Evolutionary conservation across 2,329 filamentous ascomycete genomes (phyloP).

Genomic region (Scedosporium dehoogii): DNA sequence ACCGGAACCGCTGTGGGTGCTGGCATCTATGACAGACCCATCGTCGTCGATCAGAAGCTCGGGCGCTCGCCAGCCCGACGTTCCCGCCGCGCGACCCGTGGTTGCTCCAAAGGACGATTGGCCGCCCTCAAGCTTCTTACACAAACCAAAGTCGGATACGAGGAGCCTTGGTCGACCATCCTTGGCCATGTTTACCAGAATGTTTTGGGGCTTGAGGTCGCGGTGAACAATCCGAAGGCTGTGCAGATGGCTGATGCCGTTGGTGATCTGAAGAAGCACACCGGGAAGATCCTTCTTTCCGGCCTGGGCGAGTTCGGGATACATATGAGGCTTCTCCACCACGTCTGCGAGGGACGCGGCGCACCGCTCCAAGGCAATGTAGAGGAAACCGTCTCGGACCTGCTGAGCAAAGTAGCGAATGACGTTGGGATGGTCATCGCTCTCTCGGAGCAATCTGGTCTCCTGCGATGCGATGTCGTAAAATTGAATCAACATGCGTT

Average conservation of each 20-base stretch:
- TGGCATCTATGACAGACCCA: constrained; percentile 37
- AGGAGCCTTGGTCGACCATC: constrained; percentile 69
- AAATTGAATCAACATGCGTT: constrained; percentile 92
- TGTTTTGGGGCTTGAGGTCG: constrained; percentile 96
- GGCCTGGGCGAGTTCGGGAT: constrained; percentile 58
- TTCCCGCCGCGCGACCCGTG: constrained; percentile 86
- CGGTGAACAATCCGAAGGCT: constrained; percentile 90
- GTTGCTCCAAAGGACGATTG: constrained; percentile 93
- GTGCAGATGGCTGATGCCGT: constrained; percentile 82
- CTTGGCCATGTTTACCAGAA: constrained; percentile 69
- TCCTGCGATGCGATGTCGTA: constrained; percentile 94
- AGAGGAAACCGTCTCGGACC: constrained; percentile 79
- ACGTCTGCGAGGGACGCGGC: constrained; percentile 90
- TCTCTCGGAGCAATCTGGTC: constrained; percentile 80
- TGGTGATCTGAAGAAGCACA: constrained; percentile 80
- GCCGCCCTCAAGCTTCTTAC: constrained; percentile 91
- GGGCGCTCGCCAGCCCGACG: constrained; percentile 91
- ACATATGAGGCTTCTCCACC: constrained; percentile 62
- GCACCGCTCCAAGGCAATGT: constrained; percentile 91
- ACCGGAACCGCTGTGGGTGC: constrained; percentile 51
- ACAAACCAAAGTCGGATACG: constrained; percentile 95
- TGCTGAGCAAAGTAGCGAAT: constrained; percentile 95
- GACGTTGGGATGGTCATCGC: constrained; percentile 92
- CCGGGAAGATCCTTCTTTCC: constrained; percentile 68
- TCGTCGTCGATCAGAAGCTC: constrained; percentile 82